phyloP scores from a whole-genome alignment of 169 alveolate species.

The Plasmodium yoelii region DNA sequence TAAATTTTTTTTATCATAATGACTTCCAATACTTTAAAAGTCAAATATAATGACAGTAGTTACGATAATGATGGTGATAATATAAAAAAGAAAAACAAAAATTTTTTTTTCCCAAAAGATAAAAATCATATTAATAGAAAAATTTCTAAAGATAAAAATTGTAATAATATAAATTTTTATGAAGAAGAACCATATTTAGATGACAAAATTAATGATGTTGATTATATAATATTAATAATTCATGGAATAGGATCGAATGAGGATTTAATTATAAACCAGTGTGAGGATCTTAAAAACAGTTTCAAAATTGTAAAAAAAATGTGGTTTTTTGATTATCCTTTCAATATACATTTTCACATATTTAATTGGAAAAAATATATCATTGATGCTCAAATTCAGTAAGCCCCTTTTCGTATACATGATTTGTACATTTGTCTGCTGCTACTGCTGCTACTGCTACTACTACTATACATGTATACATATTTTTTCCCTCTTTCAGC shows the following conservation, averaged over 20 bases:
- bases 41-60: conserved; percentile 8
- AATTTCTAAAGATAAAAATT: conserved; percentile 26
- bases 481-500: conserved; percentile 3
- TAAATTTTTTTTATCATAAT: conserved; percentile 24
- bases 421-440: neutral
- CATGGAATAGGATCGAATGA: conserved; percentile 86
- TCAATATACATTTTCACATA: conserved; percentile 80
- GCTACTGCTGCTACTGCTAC: neutral
- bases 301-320: conserved; percentile 79
- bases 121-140: conserved; percentile 18
- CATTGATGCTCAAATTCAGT: conserved; percentile 87
- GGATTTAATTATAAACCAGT: conserved; percentile 76
- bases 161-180: conserved; percentile 47
- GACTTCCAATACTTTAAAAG: conserved; percentile 15
- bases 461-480: too few species aligned
- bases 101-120: conserved; percentile 43
- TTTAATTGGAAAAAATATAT: conserved; percentile 85
- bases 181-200: conserved; percentile 73
- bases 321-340: conserved; percentile 83
- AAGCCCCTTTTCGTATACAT: neutral
- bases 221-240: conserved; percentile 81
- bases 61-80: conserved; percentile 7
- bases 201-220: conserved; percentile 75
- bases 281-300: conserved; percentile 80
- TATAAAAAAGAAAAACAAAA: conserved; percentile 19